These are phyloP conservation scores for Imleria badia DNA, from an alignment of 768 basidiomycete genomes.

Conservation along the genomic window DNA sequence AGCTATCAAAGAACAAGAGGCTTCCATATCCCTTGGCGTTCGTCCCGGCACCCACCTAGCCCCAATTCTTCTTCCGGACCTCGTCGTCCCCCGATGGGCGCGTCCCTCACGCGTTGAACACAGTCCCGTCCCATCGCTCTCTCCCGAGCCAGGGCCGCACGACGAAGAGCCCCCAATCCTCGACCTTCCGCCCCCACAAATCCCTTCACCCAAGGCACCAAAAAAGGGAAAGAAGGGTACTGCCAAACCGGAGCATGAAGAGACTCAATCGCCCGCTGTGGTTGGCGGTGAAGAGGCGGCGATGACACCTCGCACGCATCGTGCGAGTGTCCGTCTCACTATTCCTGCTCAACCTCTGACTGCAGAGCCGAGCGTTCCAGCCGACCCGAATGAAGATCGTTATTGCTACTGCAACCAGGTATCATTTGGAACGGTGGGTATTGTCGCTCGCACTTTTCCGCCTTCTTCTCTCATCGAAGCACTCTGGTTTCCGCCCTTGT, in stretches of 20 bases:
- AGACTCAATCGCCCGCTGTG: conserved; percentile 2
- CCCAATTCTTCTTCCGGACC: conserved; percentile 59
- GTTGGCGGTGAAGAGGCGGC: conserved; percentile 10
- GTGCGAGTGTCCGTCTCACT: conserved; percentile 33
- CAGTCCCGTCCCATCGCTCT: conserved; percentile 42
- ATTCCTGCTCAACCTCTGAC: conserved; percentile 33
- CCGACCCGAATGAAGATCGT: conserved; percentile 50
- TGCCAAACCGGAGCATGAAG: conserved; percentile 21
- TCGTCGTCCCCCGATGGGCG: conserved; percentile 54
- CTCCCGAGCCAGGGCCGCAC: conserved; percentile 28
- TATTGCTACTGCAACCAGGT: conserved; percentile 85
- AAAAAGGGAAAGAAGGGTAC: conserved; percentile 26
- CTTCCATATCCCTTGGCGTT: conserved; percentile 51
- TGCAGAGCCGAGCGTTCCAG: conserved; percentile 19
- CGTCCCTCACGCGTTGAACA: conserved; percentile 43
- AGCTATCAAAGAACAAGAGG: conserved; percentile 62
- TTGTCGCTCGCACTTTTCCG: too few relatives aligned
- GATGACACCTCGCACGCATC: conserved; percentile 17
- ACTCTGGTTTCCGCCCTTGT: not conserved
- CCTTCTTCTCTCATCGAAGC: not conserved
- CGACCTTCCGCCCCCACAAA: conserved; percentile 11
- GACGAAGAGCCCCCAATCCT: conserved; percentile 10
- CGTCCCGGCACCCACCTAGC: conserved; percentile 54
- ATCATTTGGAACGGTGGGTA: conserved; percentile 74
- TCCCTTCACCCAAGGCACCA: conserved; percentile 13